phyloP scores from a whole-genome alignment of 495 filamentous ascomycete species.

The Aspergillus sparsus region DNA sequence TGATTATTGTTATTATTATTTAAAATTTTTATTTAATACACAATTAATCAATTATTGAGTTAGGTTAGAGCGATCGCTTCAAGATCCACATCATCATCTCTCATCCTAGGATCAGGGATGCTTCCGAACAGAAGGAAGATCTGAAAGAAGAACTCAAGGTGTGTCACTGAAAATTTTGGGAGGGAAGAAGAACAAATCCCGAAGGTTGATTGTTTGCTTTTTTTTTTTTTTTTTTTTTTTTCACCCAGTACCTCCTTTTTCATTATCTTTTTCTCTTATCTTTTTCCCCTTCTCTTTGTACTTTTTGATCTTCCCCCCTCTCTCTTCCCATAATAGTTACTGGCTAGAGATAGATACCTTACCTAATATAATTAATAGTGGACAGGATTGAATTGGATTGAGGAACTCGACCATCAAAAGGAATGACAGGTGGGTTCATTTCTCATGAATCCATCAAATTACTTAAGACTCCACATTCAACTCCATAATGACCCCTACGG shows the following conservation, averaged over 20 bases:
- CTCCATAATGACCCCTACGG: constrained; percentile 2
- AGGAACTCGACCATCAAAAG: no score
- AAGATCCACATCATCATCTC: constrained; percentile 17
- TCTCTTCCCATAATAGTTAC: no score
- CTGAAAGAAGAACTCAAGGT: background rate
- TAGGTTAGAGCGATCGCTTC: constrained; percentile 22
- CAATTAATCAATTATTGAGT: constrained; percentile 1
- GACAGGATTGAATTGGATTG: no score
- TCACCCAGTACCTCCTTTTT: background rate
- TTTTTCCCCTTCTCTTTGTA: background rate
- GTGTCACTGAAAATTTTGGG: background rate
- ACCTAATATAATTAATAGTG: no score
- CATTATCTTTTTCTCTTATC: background rate
- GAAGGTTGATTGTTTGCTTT: background rate
- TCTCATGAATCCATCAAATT: background rate
- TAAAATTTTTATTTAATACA: no score
- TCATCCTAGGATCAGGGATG: constrained; percentile 4
- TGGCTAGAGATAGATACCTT: no score
- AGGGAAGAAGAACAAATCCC: background rate
- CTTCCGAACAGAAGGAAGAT: constrained; percentile 12
- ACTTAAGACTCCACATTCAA: background rate
- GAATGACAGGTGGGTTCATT: constrained; percentile 20
- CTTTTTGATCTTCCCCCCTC: no score
- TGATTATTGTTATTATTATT: no score
- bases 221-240: background rate